A percentile compares a stretch with the other conserved stretches of the same genome.
Conservation (phyloP, 2,329 filamentous ascomycete species). For the Talaromyces sp. region DNA sequence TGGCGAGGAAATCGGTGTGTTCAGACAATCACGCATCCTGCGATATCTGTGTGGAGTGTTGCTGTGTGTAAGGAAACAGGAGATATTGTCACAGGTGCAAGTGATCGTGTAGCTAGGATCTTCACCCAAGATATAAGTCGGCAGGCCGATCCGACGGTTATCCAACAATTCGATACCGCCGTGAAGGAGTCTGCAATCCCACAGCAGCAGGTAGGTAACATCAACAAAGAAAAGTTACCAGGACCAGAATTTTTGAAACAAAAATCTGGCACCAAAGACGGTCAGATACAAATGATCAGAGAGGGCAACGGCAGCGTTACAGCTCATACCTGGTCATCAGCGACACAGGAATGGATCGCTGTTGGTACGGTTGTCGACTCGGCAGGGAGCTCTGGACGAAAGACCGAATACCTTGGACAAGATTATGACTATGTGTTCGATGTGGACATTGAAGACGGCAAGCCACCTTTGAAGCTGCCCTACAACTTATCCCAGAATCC, state of each 20-base stretch:
- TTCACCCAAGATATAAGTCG: conserved; percentile 72
- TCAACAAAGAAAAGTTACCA: conserved; percentile 90
- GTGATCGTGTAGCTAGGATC: conserved; percentile 78
- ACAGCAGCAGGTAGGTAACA: conserved; percentile 72
- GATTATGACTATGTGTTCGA: conserved; percentile 97
- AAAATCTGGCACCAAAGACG: conserved; percentile 89
- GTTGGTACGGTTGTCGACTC: conserved; percentile 94
- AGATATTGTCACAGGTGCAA: conserved; percentile 90
- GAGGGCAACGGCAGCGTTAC: conserved; percentile 77
- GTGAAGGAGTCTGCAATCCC: conserved; percentile 82
- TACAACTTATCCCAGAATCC: conserved; percentile 91
- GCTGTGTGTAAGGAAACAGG: conserved; percentile 77
- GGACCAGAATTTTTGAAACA: conserved; percentile 79
- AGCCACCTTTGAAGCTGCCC: conserved; percentile 86
- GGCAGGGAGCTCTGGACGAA: conserved; percentile 74
- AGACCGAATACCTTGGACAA: conserved; percentile 72
- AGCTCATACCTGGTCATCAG: conserved; percentile 79
- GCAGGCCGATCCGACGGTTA: conserved; percentile 63
- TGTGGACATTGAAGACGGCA: conserved; percentile 91
- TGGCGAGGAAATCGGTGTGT: conserved; percentile 81
- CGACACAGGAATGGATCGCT: conserved; percentile 71
- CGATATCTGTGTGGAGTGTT: conserved; percentile 93
- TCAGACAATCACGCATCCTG: conserved; percentile 94
- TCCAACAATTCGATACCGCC: conserved; percentile 74
- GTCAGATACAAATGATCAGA: conserved; percentile 87